phyloP scores from a whole-genome alignment of 78 protist genomes.

The Guillardia theta region DNA sequence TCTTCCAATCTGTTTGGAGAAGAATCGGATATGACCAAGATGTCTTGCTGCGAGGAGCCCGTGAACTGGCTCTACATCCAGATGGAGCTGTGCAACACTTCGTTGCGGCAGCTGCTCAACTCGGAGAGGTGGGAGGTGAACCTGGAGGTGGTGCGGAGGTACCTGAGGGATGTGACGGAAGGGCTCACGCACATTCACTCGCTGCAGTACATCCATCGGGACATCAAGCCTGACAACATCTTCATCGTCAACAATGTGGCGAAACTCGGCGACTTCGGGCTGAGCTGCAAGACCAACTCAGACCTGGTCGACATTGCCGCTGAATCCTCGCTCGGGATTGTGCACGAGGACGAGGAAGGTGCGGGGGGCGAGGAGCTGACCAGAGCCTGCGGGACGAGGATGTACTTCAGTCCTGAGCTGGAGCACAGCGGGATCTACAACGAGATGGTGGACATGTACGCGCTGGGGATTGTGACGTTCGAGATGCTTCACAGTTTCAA shows the following conservation, averaged over 20 bases:
- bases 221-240: conserved; percentile 39
- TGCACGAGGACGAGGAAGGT: neutral
- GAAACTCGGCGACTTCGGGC: conserved; percentile 1
- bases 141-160: neutral
- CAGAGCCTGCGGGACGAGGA: neutral
- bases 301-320: too few species aligned
- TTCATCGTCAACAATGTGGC: neutral
- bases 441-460: neutral
- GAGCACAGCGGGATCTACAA: neutral
- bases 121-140: neutral
- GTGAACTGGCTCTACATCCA: neutral
- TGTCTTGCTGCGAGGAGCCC: neutral
- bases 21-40: neutral
- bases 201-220: neutral
- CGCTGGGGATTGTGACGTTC: neutral
- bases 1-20: neutral
- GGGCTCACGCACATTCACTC: conserved; percentile 16
- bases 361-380: neutral
- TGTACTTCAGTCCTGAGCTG: neutral
- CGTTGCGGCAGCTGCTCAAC: neutral
- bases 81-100: neutral
- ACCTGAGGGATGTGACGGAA: neutral
- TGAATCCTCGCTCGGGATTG: neutral
- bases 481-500: neutral
- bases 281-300: neutral